Evolutionary conservation across 1,284 basidiomycete species (phyloP), one percentile per base, ranked within the genome.

Genomic region (Ganoderma meredithae): DNA sequence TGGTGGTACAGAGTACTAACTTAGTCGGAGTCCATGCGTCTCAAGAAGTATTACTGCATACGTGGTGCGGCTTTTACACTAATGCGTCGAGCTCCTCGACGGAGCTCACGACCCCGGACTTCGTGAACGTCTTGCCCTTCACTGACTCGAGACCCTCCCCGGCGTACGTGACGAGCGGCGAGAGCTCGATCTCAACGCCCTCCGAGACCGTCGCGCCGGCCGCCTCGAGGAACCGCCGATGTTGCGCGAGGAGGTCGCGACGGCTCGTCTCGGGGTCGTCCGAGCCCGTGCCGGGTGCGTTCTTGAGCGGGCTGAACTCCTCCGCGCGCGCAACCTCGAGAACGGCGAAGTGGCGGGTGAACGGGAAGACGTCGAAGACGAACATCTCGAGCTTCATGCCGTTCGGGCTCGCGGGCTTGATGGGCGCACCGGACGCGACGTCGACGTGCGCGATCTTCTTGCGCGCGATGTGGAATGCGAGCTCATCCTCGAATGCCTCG

Each of bases 321-420:
- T 97, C 95, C 69, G 86, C 84, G 62, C 98, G 86, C 62, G 89
- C 88, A 52, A 98, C 96, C 80, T 99, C 97, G 79, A 99, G 83
- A 40, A 99, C 95, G 49, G 92, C 89, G 68, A 99, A 95, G 65
- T 83, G 85, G 75, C 90, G 82, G 58, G 95, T 95, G 83, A 91
- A 96, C 7, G 98, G 97, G 86, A 99, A 99, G 61, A 99, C 98
- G 82, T 99, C 97, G 77, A 99, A 99, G 62, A 99, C 94, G 82
- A 99, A 99, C 81, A 98, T 86, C 82, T 99, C 98, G 73, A 99
- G 89, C 83, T 99, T 99, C 95, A 99, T 98, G 67, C 98, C 98
- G 80, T 99, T 99, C n/a, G 96, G 95, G 77, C 90, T 90, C 66
- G 81, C 81, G 6, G 97, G 97, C 79, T 96, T 97, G 79, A 96